Conservation (phyloP, 352 stramenopile genomes). For the Blastocystis sp. region DNA sequence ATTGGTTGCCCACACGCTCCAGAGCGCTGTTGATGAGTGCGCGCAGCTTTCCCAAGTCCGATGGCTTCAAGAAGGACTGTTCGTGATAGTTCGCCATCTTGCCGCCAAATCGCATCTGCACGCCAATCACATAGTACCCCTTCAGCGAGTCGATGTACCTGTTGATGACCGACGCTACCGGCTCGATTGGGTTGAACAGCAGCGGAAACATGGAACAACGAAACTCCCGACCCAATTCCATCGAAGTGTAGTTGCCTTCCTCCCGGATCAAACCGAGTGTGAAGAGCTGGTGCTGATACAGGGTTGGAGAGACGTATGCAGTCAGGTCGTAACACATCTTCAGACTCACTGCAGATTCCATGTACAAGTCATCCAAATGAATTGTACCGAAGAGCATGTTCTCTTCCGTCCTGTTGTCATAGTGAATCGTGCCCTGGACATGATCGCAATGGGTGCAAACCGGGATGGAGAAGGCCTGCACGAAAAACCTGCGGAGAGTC, state of each 20-base stretch:
- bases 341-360: not conserved
- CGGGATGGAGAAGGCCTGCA: not conserved
- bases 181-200: constrained; percentile 16
- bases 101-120: constrained; percentile 20
- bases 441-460: not conserved
- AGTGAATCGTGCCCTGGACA: not conserved
- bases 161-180: not conserved
- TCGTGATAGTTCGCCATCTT: constrained; percentile 24
- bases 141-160: not conserved
- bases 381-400: not conserved
- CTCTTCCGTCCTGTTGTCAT: not conserved
- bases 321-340: constrained; percentile 1
- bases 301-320: not conserved
- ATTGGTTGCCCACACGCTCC: not conserved
- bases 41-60: not conserved
- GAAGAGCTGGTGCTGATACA: not conserved
- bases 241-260: too few species aligned
- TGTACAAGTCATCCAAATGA: not conserved
- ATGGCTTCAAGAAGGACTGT: not conserved
- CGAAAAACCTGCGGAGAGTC: not conserved
- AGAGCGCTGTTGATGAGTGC: not conserved
- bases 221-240: not conserved
- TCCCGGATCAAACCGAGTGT: not conserved
- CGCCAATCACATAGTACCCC: not conserved
- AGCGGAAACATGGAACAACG: not conserved